These are phyloP conservation scores for Rhodotorula sp. DNA, from an alignment of 1,284 basidiomycete species.

Conservation along the genomic window DNA sequence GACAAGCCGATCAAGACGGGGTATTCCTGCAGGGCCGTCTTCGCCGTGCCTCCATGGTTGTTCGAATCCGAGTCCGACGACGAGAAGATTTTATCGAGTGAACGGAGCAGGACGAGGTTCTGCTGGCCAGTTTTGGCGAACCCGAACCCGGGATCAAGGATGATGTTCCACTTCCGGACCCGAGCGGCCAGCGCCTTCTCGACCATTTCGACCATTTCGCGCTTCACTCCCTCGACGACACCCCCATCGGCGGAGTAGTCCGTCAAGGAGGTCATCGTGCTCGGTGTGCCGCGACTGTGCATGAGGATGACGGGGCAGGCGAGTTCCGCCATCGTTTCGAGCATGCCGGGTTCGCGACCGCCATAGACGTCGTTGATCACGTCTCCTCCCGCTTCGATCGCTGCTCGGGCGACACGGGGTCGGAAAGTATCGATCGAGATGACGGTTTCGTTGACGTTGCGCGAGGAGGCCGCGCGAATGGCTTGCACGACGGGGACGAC, in stretches of 20 bases:
- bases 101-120: constrained; percentile 68
- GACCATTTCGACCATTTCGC: constrained; percentile 72
- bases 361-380: constrained; percentile 94
- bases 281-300: constrained; percentile 81
- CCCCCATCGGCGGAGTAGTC: constrained; percentile 65
- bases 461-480: constrained; percentile 43
- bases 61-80: not conserved
- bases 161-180: constrained; percentile 81
- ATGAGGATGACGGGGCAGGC: constrained; percentile 75
- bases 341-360: constrained; percentile 69
- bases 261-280: constrained; percentile 53
- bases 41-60: not conserved
- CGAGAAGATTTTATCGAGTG: constrained; percentile 56
- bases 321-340: constrained; percentile 61
- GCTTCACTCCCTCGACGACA: constrained; percentile 67
- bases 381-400: constrained; percentile 78
- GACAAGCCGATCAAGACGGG: constrained; percentile 77
- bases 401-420: constrained; percentile 70
- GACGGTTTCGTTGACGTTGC: constrained; percentile 45
- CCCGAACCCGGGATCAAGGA: constrained; percentile 90
- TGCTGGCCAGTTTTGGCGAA: constrained; percentile 84
- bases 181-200: constrained; percentile 70
- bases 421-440: constrained; percentile 95
- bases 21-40: constrained; percentile 58
- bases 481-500: constrained; percentile 69